Base-by-base conservation (phyloP, 1,284 basidiomycete species). In the Cutaneotrichosporon curvatum region DNA sequence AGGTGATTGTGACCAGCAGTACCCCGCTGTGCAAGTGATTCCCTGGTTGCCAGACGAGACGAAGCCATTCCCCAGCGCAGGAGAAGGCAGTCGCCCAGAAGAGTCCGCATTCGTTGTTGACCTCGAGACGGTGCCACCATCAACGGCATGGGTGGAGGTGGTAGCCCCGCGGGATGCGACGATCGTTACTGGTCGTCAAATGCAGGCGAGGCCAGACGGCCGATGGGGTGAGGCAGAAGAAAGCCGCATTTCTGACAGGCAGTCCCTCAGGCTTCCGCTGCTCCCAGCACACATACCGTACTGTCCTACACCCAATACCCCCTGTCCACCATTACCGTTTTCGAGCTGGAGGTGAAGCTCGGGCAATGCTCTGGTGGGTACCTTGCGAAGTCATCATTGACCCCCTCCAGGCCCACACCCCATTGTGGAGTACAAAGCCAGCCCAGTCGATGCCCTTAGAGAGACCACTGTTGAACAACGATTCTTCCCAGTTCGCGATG, bases 391-490 rank as follows among this genome's bases (percentile, higher is more conserved):
- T 7, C 25, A 34, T 9, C 32, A 6, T 6, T 9, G 32, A 34
- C 16, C 32, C 7, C 32, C 20, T 14, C 5, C 22, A 9, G 32
- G 41, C 25, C 8, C 41, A n/a, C 32, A 43, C n/a, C 32, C n/a
- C 21, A 43, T 8, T 15, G 16, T 18, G 21, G 49, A 54, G 40
- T 55, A 45, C 45, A 33, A 78, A 72, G 42, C 37, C 1, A 37
- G 14, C 1, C 30, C 47, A n/a, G 20, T 14, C 2, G 15, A 15
- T 3, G 11, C 37, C 11, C 21, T 37, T 12, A 19, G 22, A 2
- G 16, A 4, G 2, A 15, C 38, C 5, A 20, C 23, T 4, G 21
- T 74, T 22, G 88, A 92, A 71, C 76, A 78, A 0, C 83, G 87
- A 53, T 87, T 83, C 61, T 82, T 81, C 61, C 77, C 81, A 9